Conservation (phyloP, 495 filamentous ascomycete species). For the Cercophora scortea region DNA sequence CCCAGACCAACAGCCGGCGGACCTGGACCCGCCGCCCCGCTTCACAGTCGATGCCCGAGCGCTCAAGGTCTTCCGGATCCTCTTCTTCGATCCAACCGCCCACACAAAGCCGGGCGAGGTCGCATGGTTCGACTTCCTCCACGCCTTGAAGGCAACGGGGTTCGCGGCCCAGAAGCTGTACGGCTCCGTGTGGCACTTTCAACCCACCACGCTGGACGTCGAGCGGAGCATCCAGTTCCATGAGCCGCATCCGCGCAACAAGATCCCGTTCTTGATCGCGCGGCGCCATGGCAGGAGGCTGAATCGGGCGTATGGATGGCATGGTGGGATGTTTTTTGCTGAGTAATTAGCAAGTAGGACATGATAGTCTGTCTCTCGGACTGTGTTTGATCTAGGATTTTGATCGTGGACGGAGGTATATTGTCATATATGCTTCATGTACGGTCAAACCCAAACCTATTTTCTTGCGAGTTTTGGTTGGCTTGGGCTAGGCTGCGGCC, state of each 20-base stretch:
- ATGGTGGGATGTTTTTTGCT: conserved; percentile 12
- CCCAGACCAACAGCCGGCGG: no score
- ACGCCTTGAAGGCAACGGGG: conserved; percentile 40
- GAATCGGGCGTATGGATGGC: conserved; percentile 11
- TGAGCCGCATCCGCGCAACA: conserved; percentile 37
- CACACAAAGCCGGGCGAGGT: conserved; percentile 28
- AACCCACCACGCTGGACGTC: conserved; percentile 23
- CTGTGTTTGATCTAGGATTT: no score
- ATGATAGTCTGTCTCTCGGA: no score
- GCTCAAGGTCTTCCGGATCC: conserved; percentile 18
- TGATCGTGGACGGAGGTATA: no score
- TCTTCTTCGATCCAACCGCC: conserved; percentile 15
- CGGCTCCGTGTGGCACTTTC: conserved; percentile 48
- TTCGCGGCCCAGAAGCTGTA: conserved; percentile 43
- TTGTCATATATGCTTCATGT: no score
- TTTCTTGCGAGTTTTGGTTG: no score
- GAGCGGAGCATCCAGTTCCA: conserved; percentile 41
- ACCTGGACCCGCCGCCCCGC: background rate
- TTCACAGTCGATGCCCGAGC: conserved; percentile 35
- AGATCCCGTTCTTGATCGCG: conserved; percentile 29
- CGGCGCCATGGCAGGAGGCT: conserved; percentile 10
- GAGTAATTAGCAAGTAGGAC: background rate
- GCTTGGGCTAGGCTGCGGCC: no score
- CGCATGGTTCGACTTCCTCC: conserved; percentile 45
- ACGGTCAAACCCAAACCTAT: no score